phyloP scores from a whole-genome alignment of 2,329 filamentous ascomycete genomes.

The Ambrosiella xylebori region DNA sequence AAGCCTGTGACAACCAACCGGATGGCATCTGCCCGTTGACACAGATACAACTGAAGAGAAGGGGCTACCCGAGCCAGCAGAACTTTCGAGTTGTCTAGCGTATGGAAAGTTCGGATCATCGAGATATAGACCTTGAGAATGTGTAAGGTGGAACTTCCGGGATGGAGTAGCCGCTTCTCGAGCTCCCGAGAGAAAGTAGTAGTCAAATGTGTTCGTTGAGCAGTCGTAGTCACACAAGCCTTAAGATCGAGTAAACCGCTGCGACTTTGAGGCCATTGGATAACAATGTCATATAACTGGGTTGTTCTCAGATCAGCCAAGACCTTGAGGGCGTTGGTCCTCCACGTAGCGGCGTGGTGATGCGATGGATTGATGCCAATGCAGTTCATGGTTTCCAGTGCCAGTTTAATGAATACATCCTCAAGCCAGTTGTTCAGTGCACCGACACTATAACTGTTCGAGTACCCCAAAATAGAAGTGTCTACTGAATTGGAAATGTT shows the following conservation, averaged over 20 bases:
- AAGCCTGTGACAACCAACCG: constrained; percentile 61
- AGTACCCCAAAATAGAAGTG: background rate
- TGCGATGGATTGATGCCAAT: background rate
- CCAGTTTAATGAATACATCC: constrained; percentile 46
- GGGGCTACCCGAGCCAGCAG: constrained; percentile 57
- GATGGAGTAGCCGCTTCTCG: constrained; percentile 51
- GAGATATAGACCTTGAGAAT: constrained; percentile 64
- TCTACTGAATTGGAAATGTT: background rate
- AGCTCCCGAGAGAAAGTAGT: constrained; percentile 50
- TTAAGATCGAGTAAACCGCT: constrained; percentile 60
- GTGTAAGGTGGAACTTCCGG: constrained; percentile 57
- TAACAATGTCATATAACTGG: constrained; percentile 64
- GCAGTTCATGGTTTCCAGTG: background rate
- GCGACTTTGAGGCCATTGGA: constrained; percentile 54
- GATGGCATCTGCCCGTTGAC: constrained; percentile 60
- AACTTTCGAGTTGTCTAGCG: constrained; percentile 60
- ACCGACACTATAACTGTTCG: background rate
- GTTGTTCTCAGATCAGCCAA: constrained; percentile 52
- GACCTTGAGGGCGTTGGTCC: constrained; percentile 49
- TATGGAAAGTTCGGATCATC: constrained; percentile 61
- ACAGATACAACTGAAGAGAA: constrained; percentile 58
- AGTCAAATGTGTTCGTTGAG: constrained; percentile 52
- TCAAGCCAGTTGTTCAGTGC: constrained; percentile 42
- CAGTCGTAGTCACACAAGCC: constrained; percentile 49
- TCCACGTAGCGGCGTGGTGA: constrained; percentile 42